Evolutionary conservation across 495 filamentous ascomycete species (phyloP).

Genomic region (Talaromyces borbonicus): DNA sequence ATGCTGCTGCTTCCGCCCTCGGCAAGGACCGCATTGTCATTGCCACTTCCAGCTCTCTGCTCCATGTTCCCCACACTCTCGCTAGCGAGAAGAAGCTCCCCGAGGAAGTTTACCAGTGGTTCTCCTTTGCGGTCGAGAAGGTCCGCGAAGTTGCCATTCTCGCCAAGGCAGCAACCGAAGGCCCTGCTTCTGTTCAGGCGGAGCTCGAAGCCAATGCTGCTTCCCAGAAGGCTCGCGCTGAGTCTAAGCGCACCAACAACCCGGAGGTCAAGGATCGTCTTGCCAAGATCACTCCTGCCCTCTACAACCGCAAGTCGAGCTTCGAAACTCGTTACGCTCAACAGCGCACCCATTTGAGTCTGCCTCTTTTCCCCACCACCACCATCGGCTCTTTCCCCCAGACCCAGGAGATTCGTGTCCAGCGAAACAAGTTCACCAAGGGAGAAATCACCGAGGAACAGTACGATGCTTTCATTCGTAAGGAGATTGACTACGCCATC

Average conservation of each 20-base stretch:
- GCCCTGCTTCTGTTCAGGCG: slow-evolving; percentile 71
- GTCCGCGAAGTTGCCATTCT: slow-evolving; percentile 80
- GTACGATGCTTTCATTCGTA: slow-evolving; percentile 97
- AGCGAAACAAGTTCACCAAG: slow-evolving; percentile 97
- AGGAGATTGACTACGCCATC: slow-evolving; percentile 88
- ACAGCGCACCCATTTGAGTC: slow-evolving; percentile 79
- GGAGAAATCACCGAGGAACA: slow-evolving; percentile 81
- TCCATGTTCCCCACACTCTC: slow-evolving; percentile 96
- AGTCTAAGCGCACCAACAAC: slow-evolving; percentile 91
- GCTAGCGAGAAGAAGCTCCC: slow-evolving; percentile 96
- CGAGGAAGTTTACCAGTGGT: slow-evolving; percentile 89
- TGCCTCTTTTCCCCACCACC: slow-evolving; percentile 96
- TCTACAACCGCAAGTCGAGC: slow-evolving; percentile 84
- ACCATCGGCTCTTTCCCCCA: slow-evolving; percentile 99
- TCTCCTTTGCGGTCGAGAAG: slow-evolving; percentile 97
- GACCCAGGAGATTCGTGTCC: slow-evolving; percentile 93
- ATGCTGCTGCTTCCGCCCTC: slow-evolving; percentile 83
- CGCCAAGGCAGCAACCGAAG: slow-evolving; percentile 90
- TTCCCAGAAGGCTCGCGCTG: slow-evolving; percentile 77
- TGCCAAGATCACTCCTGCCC: slow-evolving; percentile 65
- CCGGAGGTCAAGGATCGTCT: slow-evolving; percentile 92
- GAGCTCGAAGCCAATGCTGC: slow-evolving; percentile 91
- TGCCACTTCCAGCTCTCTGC: slow-evolving; percentile 89
- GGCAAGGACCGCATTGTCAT: slow-evolving; percentile 95
- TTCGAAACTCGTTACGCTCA: slow-evolving; percentile 75